Conservation (phyloP, 164 flowering plant genomes). For the Euptelea pleiosperma region DNA sequence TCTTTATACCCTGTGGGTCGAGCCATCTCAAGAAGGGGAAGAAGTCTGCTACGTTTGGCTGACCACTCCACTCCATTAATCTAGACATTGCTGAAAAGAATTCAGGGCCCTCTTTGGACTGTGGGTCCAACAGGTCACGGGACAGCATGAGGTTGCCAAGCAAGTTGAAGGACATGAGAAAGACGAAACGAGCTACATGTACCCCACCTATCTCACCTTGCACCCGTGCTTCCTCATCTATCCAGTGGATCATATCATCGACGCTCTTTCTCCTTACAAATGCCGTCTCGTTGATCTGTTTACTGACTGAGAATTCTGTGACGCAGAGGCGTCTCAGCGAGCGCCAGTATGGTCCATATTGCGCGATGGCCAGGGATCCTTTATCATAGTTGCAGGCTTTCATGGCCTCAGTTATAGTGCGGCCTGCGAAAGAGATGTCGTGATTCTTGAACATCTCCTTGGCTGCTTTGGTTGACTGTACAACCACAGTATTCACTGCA, state of each 20-base stretch:
- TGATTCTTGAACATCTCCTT: conserved; percentile 24
- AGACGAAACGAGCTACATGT: conserved; percentile 10
- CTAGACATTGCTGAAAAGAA: conserved; percentile 13
- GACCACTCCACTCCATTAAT: conserved; percentile 10
- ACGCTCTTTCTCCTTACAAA: conserved; percentile 8
- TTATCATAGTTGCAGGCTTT: conserved; percentile 9
- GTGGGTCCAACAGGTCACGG: conserved; percentile 8
- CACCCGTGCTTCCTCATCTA: conserved; percentile 1
- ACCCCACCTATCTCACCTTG: conserved; percentile 10
- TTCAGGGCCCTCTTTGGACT: conserved; percentile 16
- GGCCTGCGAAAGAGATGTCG: conserved; percentile 8
- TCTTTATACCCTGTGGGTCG: conserved; percentile 16
- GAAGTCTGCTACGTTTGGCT: conserved; percentile 19
- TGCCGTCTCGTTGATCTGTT: conserved; percentile 8
- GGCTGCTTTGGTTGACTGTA: conserved; percentile 14
- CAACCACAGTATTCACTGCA: conserved; percentile 14
- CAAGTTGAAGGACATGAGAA: conserved; percentile 21
- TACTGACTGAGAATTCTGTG: conserved; percentile 11
- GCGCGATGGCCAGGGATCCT: conserved; percentile 16
- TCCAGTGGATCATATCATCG: conserved; percentile 16
- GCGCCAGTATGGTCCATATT: conserved; percentile 16
- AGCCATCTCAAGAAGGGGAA: conserved; percentile 15
- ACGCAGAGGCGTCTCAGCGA: conserved; percentile 38
- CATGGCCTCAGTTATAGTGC: conserved; percentile 7
- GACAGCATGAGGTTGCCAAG: conserved; percentile 19